Evolutionary conservation across 352 stramenopile species (phyloP).

Genomic region (Halophytophthora polymorphica): DNA sequence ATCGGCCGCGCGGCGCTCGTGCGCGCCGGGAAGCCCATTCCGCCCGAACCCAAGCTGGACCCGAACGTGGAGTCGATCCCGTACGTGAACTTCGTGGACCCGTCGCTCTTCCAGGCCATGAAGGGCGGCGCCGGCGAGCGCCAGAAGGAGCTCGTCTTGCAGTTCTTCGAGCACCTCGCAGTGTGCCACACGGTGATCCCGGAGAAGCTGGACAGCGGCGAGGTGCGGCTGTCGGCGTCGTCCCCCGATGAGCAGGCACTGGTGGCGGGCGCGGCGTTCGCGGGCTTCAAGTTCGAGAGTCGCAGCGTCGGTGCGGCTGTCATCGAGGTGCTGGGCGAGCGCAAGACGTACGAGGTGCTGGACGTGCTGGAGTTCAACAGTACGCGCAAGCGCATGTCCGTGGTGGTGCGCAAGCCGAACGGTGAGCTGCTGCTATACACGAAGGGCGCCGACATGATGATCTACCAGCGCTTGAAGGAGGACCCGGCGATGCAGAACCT

Average conservation of each 20-base stretch:
- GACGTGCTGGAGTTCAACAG: conserved; percentile 97
- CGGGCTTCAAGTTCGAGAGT: conserved; percentile 72
- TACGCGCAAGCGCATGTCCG: conserved; percentile 79
- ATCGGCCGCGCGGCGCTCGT: conserved; percentile 69
- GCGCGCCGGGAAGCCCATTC: conserved; percentile 56
- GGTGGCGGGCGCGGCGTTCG: conserved; percentile 82
- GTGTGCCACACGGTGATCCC: conserved; percentile 82
- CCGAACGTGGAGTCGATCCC: conserved; percentile 48
- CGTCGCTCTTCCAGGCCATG: conserved; percentile 36
- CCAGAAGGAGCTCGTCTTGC: no score
- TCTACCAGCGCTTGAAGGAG: conserved; percentile 75
- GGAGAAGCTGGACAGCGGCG: conserved; percentile 43
- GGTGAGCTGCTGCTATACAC: conserved; percentile 64
- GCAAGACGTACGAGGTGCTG: conserved; percentile 87
- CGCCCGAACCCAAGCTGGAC: conserved; percentile 58
- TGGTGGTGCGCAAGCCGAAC: conserved; percentile 69
- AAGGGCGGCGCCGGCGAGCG: conserved; percentile 42
- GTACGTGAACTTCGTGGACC: conserved; percentile 83
- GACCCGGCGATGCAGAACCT: conserved; percentile 46
- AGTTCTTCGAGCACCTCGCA: conserved; percentile 85
- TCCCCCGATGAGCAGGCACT: conserved; percentile 89
- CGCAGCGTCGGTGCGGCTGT: conserved; percentile 60
- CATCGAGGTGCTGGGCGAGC: conserved; percentile 55
- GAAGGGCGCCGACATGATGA: conserved; percentile 92
- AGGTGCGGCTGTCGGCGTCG: conserved; percentile 69